A percentile compares a stretch with the other conserved stretches of the same genome.
phyloP scores from a whole-genome alignment of 2,329 filamentous ascomycete species.

The Fonsecaea monophora region DNA sequence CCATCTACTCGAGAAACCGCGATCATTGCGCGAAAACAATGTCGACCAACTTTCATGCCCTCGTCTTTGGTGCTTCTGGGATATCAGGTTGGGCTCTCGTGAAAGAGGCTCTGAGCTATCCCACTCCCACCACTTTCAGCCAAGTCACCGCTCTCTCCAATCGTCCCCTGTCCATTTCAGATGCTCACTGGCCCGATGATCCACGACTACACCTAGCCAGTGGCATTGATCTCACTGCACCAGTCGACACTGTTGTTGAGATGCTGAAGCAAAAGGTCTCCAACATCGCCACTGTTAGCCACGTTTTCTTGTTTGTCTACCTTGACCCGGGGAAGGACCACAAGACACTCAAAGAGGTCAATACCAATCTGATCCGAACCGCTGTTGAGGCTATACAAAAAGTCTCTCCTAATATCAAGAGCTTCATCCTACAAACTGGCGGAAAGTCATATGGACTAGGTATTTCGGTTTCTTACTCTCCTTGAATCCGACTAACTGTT shows the following conservation, averaged over 20 bases:
- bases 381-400: conserved; percentile 46
- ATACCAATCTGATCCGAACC: conserved; percentile 49
- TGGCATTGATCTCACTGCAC: conserved; percentile 48
- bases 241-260: conserved; percentile 34
- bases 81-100: conserved; percentile 54
- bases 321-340: conserved; percentile 38
- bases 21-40: neutral
- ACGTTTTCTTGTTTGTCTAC: conserved; percentile 47
- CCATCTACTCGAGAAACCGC: neutral
- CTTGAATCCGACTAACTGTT: neutral
- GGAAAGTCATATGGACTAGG: conserved; percentile 50
- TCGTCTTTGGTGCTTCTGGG: conserved; percentile 53
- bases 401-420: conserved; percentile 43
- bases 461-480: neutral
- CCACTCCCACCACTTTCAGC: conserved; percentile 44
- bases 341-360: conserved; percentile 43
- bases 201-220: conserved; percentile 47
- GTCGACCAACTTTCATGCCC: conserved; percentile 42
- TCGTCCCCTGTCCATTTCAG: conserved; percentile 46
- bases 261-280: conserved; percentile 47
- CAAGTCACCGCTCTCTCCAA: conserved; percentile 53
- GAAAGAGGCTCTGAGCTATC: conserved; percentile 51
- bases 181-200: conserved; percentile 48
- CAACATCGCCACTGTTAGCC: conserved; percentile 48
- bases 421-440: conserved; percentile 47